Evolutionary conservation across 305 asterid genomes (phyloP), one percentile per base, ranked within the genome.

Genomic region (Fraxinus paxiana): DNA sequence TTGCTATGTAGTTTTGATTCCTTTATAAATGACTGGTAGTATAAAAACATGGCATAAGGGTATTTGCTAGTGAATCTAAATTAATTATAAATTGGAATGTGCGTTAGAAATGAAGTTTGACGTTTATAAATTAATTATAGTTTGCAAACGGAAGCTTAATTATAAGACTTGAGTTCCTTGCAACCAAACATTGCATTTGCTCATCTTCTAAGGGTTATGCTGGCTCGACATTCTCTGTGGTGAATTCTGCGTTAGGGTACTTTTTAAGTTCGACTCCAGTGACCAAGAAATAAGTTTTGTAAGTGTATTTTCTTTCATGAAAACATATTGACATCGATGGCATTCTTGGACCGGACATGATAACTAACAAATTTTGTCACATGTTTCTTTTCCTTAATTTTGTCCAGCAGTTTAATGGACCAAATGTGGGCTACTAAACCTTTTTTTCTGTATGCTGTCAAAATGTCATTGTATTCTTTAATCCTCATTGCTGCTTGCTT

Each of bases 41-140:
- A 12, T 43, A 43, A 43, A 15, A 4, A 54, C 15, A 2, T 54
- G 8, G 9, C 24, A 15, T 54, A n/a, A 77, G 80, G 77, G 59
- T 77, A 22, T 81, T 63, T 54, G 79, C 74, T 79, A 63, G 83
- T 43, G 28, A 59, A 51, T 70, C 56, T 48, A 73, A 73, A 71
- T 79, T n/a, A n/a, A n/a, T n/a, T n/a, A n/a, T n/a, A n/a, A 3
- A 43, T 43, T 12, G n/a, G 5, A 43, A 43, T 12, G 51, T 43
- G n/a, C 3, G 5, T 43, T 10, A 43, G 5, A 43, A 43, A 43
- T 43, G 51, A 10, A 43, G n/a, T 43, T 43, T 43, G n/a, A 43
- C 51, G 2, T 2, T 43, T 2, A 43, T 43, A 38, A 38, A 10
- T 38, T 38, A 9, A 37, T 37, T 37, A 8, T 34, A 37, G 12